Evolutionary conservation across 2,329 filamentous ascomycete species (phyloP).

Genomic region (Botryotinia calthae): DNA sequence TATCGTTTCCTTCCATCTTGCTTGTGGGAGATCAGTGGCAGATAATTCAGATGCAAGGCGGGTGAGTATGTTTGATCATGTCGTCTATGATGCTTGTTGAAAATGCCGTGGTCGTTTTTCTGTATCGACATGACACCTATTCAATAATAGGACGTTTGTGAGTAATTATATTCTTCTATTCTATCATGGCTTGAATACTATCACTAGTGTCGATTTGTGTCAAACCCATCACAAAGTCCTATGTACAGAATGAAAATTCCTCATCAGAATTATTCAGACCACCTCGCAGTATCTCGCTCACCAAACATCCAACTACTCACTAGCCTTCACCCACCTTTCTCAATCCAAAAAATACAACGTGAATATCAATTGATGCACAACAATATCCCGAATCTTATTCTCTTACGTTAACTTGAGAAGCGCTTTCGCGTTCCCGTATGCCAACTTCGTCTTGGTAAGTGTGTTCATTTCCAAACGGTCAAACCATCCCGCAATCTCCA

Average conservation of each 20-base stretch:
- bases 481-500: constrained; percentile 27
- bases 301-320: background rate
- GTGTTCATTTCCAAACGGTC: constrained; percentile 23
- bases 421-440: constrained; percentile 22
- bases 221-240: background rate
- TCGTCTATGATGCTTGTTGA: background rate
- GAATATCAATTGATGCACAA: background rate
- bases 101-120: background rate
- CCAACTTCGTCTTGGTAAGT: constrained; percentile 23
- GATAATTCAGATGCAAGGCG: background rate
- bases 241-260: background rate
- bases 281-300: background rate
- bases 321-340: background rate
- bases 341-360: background rate
- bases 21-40: background rate
- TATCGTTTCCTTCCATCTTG: background rate
- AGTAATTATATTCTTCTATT: background rate
- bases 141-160: too few species aligned
- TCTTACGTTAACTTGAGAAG: constrained; percentile 1
- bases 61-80: background rate
- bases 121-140: background rate
- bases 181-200: background rate
- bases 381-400: background rate
- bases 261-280: background rate
- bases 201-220: background rate